phyloP scores from a whole-genome alignment of 768 basidiomycete species.

The Rhizopogon sp. region DNA sequence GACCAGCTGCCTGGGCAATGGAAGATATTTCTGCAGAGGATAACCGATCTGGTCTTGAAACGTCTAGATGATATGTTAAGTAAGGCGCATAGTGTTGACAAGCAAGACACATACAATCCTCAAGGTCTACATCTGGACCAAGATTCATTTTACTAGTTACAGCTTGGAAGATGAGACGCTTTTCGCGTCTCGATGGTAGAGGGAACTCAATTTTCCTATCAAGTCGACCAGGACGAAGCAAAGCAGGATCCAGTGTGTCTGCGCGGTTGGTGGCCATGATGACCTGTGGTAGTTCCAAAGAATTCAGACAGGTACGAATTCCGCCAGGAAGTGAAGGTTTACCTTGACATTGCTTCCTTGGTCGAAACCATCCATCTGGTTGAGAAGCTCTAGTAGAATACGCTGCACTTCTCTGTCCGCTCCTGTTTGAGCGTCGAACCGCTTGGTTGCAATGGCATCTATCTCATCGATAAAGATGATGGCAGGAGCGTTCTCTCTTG shows the following conservation, averaged over 20 bases:
- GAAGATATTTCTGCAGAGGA: slow-evolving; percentile 95
- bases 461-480: slow-evolving; percentile 99
- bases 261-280: slow-evolving; percentile 99
- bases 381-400: slow-evolving; percentile 92
- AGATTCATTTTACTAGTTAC: slow-evolving; percentile 97
- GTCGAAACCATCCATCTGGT: slow-evolving; percentile 99
- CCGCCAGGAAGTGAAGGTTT: not conserved
- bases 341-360: slow-evolving; percentile 99
- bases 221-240: slow-evolving; percentile 94
- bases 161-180: slow-evolving; percentile 97
- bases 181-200: slow-evolving; percentile 87
- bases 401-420: slow-evolving; percentile 99
- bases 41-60: slow-evolving; percentile 92
- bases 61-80: slow-evolving; percentile 49
- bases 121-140: slow-evolving; percentile 94
- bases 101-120: slow-evolving; percentile 75
- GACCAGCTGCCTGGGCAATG: slow-evolving; percentile 93
- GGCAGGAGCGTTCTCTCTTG: slow-evolving; percentile 92
- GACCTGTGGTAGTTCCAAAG: slow-evolving; percentile 48
- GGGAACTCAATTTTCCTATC: slow-evolving; percentile 99
- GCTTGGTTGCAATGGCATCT: slow-evolving; percentile 98
- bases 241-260: slow-evolving; percentile 95
- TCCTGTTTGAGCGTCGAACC: slow-evolving; percentile 98
- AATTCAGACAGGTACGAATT: not conserved
- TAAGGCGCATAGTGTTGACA: slow-evolving; percentile 6